Evolutionary conservation across 1,284 basidiomycete genomes (phyloP).

Genomic region (Ceratorhiza oryzae-sativae): DNA sequence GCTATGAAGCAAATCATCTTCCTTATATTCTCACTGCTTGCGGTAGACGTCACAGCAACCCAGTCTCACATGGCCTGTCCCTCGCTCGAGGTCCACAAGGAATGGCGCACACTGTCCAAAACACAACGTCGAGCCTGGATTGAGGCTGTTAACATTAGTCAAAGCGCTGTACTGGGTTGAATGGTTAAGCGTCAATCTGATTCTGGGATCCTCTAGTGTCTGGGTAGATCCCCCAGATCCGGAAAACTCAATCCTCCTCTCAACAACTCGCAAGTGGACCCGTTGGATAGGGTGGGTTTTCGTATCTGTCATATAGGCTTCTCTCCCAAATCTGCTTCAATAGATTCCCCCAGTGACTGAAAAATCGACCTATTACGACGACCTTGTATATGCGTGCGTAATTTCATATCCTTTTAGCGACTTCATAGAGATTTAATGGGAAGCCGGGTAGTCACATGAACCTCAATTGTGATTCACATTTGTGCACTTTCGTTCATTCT

Average conservation of each 20-base stretch:
- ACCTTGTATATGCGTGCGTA: slow-evolving; percentile 21
- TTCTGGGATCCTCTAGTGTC: neutral
- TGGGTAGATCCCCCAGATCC: neutral
- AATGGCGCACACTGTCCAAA: neutral
- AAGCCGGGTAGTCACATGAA: slow-evolving; percentile 12
- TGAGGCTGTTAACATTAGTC: slow-evolving; percentile 3
- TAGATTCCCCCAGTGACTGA: slow-evolving; percentile 18
- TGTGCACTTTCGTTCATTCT: neutral
- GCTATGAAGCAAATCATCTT: too few species aligned
- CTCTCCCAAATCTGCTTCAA: neutral
- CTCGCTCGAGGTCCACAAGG: slow-evolving; percentile 15
- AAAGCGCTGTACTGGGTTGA: neutral
- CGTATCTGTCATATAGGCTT: neutral
- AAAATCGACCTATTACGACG: slow-evolving; percentile 29
- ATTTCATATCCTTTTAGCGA: neutral
- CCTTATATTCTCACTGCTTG: too few species aligned
- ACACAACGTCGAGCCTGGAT: slow-evolving; percentile 15
- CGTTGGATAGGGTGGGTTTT: slow-evolving; percentile 4
- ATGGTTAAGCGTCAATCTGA: neutral
- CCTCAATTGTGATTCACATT: neutral
- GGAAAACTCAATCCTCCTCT: slow-evolving; percentile 15
- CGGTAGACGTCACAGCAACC: neutral
- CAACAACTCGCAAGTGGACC: slow-evolving; percentile 1
- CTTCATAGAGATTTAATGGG: neutral
- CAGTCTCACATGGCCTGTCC: neutral